Percentiles rank a stretch among this genome's conserved stretches.
These are phyloP conservation scores for Ustilago loliicola DNA, from an alignment of 1,284 basidiomycete species.

Conservation along the genomic window DNA sequence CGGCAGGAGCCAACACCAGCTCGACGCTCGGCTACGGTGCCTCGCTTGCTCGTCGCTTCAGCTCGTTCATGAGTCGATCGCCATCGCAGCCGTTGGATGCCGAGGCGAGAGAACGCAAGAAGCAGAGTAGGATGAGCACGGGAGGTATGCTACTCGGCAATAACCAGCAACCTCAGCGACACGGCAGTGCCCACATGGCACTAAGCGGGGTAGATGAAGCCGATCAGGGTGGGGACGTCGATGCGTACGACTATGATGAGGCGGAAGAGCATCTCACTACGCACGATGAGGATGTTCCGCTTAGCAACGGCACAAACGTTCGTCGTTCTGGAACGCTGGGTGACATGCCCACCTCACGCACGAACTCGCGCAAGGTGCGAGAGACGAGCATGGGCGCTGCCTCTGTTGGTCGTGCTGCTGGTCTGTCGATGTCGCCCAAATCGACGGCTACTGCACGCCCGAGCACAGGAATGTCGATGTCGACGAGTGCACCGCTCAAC, in stretches of 20 bases:
- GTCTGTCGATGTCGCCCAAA: constrained; percentile 49
- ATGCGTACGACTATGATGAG: constrained; percentile 32
- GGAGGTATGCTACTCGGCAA: constrained; percentile 47
- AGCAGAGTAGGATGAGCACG: constrained; percentile 61
- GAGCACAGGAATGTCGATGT: constrained; percentile 45
- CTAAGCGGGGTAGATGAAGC: constrained; percentile 40
- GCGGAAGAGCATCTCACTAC: constrained; percentile 25
- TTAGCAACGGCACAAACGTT: constrained; percentile 31
- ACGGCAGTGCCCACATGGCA: constrained; percentile 37
- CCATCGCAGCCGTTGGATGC: constrained; percentile 58
- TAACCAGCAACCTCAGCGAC: constrained; percentile 25
- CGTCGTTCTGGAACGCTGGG: constrained; percentile 51
- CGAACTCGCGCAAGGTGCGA: constrained; percentile 15
- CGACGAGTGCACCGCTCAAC: constrained; percentile 47
- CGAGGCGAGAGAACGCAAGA: constrained; percentile 56
- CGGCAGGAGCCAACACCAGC: constrained; percentile 34
- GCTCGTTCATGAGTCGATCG: constrained; percentile 60
- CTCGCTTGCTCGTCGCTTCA: constrained; percentile 59
- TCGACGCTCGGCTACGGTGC: constrained; percentile 49
- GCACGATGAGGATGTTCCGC: constrained; percentile 38
- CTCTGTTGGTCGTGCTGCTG: constrained; percentile 48
- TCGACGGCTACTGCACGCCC: constrained; percentile 17
- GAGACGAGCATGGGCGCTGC: constrained; percentile 37
- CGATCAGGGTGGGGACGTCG: constrained; percentile 16
- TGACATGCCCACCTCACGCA: constrained; percentile 39